phyloP scores from a whole-genome alignment of 1,139 yeast species.

The Hemisphaericaspora subhashii region DNA sequence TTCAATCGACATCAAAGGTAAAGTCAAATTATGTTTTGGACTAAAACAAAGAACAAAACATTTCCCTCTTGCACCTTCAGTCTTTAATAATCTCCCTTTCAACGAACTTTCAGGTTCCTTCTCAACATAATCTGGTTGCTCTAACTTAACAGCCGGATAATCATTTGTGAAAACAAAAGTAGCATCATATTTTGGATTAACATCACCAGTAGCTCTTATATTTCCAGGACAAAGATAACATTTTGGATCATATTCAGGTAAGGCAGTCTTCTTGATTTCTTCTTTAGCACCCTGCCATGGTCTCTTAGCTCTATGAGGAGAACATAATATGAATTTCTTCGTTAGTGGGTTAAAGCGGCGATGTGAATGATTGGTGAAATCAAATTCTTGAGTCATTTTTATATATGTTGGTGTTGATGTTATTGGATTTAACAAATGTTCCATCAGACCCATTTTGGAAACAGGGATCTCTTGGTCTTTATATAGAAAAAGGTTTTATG shows the following conservation, averaged over 20 bases:
- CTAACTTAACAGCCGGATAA: constrained; percentile 65
- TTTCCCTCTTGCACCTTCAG: constrained; percentile 64
- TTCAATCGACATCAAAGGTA: constrained; percentile 56
- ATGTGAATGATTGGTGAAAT: constrained; percentile 60
- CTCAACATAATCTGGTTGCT: constrained; percentile 49
- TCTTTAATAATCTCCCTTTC: constrained; percentile 48
- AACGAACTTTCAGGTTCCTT: constrained; percentile 20
- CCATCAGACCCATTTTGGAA: constrained; percentile 15
- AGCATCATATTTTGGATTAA: constrained; percentile 57
- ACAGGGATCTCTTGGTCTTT: not conserved
- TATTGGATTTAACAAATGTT: constrained; percentile 24
- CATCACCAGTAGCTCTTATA: constrained; percentile 60
- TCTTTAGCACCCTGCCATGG: constrained; percentile 84
- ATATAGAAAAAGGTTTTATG: not conserved
- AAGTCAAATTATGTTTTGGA: constrained; percentile 68
- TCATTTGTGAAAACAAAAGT: constrained; percentile 69
- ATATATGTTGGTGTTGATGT: constrained; percentile 21
- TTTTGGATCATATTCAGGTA: constrained; percentile 60
- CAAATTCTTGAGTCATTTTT: constrained; percentile 35
- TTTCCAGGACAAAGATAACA: constrained; percentile 80
- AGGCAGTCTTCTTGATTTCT: constrained; percentile 38
- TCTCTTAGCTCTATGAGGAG: constrained; percentile 77
- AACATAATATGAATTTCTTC: constrained; percentile 63
- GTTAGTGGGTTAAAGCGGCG: constrained; percentile 69
- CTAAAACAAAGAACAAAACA: constrained; percentile 74